phyloP scores from a whole-genome alignment of 176 grass and related monocot genomes.

The Urochloa ruziziensis region DNA sequence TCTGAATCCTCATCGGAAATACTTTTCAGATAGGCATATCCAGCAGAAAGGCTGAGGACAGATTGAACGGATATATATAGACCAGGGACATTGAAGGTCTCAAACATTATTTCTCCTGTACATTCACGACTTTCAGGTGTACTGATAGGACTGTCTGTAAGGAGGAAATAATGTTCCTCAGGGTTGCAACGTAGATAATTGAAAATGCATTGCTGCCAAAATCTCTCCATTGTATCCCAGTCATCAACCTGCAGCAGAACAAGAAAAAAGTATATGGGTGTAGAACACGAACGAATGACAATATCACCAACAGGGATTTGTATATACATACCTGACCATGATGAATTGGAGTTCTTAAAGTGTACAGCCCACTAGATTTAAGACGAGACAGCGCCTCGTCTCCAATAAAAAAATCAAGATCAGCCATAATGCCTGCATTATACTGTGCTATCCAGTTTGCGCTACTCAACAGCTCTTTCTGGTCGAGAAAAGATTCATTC shows the following conservation, averaged over 20 bases:
- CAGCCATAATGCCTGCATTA: constrained; percentile 98
- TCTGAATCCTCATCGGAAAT: constrained; percentile 54
- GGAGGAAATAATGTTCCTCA: constrained; percentile 92
- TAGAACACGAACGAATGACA: not conserved
- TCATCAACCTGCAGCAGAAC: constrained; percentile 69
- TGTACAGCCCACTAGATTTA: constrained; percentile 76
- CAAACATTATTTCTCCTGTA: constrained; percentile 97
- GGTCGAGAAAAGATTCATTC: constrained; percentile 92
- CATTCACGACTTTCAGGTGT: constrained; percentile 97
- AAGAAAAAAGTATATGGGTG: not conserved
- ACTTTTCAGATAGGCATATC: constrained; percentile 58
- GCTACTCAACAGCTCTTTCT: constrained; percentile 63
- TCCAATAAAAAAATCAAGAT: constrained; percentile 95
- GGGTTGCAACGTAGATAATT: constrained; percentile 93
- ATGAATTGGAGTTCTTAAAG: constrained; percentile 63
- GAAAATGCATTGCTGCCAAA: constrained; percentile 96
- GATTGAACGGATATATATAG: constrained; percentile 93
- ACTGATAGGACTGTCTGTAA: constrained; percentile 82
- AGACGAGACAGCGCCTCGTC: constrained; percentile 72
- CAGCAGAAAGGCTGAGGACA: constrained; percentile 89
- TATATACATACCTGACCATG: constrained; percentile 63
- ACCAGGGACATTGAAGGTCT: constrained; percentile 95
- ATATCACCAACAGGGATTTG: not conserved
- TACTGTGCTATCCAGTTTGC: constrained; percentile 91
- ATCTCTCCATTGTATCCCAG: constrained; percentile 98